Percentiles rank a stretch among this genome's conserved stretches.
phyloP scores from a whole-genome alignment of 164 flowering plant genomes.

The Malania oleifera region DNA sequence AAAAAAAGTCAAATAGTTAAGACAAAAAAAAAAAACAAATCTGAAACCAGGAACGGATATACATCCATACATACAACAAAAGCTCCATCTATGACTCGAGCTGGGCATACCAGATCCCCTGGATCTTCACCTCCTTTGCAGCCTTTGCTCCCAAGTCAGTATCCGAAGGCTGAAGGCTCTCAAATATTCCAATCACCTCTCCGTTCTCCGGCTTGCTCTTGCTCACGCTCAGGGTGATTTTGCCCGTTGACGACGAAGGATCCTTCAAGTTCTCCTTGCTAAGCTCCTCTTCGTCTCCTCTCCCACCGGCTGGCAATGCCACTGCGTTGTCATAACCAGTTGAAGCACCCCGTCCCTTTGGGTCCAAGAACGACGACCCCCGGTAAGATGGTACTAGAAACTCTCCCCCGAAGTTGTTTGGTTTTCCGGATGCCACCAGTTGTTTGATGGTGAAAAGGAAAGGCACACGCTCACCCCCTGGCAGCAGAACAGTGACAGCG shows the following conservation, averaged over 20 bases:
- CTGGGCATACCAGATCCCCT: conserved; percentile 95
- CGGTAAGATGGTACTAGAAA: conserved; percentile 90
- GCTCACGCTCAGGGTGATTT: conserved; percentile 71
- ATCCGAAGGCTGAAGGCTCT: conserved; percentile 92
- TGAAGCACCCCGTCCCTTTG: conserved; percentile 96
- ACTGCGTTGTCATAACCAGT: conserved; percentile 92
- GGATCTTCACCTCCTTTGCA: conserved; percentile 94
- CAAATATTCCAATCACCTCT: conserved; percentile 88
- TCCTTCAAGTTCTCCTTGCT: conserved; percentile 80
- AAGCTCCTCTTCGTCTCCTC: conserved; percentile 98
- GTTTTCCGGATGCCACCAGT: conserved; percentile 88
- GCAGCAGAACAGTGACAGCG: conserved; percentile 94
- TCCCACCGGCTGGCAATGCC: conserved; percentile 95
- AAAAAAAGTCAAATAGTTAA: no score
- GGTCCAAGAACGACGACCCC: conserved; percentile 95
- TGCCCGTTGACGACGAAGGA: conserved; percentile 57
- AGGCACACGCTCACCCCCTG: conserved; percentile 95
- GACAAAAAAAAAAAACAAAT: no score
- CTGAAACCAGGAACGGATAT: conserved; percentile 15
- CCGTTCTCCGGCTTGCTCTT: conserved; percentile 85
- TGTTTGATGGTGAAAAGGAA: conserved; percentile 93
- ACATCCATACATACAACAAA: conserved; percentile 11
- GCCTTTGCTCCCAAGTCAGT: conserved; percentile 91
- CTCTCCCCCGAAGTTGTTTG: conserved; percentile 66
- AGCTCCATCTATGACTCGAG: conserved; percentile 48